These are phyloP conservation scores for Candida palmyrensis DNA, from an alignment of 805 yeast species.

Conservation along the genomic window DNA sequence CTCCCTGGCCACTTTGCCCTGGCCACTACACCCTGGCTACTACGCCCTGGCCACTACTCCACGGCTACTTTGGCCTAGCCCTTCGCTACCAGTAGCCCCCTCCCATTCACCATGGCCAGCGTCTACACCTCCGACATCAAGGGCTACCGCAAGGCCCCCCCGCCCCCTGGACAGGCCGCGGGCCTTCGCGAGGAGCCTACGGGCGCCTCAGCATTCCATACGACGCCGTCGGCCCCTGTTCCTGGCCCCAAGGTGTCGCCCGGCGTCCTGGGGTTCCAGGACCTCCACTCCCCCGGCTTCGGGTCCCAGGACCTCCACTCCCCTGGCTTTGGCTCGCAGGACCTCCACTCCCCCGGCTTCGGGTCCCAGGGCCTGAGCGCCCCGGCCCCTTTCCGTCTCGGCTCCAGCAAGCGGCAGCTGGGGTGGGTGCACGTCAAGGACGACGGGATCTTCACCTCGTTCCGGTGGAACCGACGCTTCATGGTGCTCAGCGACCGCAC, in stretches of 20 bases:
- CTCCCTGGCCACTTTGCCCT: too few relatives aligned
- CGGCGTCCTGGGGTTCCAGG: not conserved
- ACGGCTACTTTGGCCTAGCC: not conserved
- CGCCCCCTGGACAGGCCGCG: conserved; percentile 30
- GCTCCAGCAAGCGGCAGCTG: conserved; percentile 33
- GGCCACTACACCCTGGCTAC: too few relatives aligned
- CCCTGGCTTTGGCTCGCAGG: too few relatives aligned
- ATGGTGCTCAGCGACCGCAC: conserved; percentile 72
- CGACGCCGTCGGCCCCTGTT: conserved; percentile 2
- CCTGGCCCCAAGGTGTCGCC: conserved; percentile 1
- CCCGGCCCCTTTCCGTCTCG: conserved; percentile 10
- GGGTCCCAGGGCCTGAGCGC: not conserved
- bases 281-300: too few relatives aligned
- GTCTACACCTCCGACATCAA: conserved; percentile 37
- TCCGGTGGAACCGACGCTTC: conserved; percentile 89
- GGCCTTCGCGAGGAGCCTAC: too few relatives aligned
- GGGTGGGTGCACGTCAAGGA: conserved; percentile 95
- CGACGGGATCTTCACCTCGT: conserved; percentile 76
- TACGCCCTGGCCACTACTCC: too few relatives aligned
- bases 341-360: not conserved
- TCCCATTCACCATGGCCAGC: conserved; percentile 26
- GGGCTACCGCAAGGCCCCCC: conserved; percentile 40
- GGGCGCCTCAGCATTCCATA: too few relatives aligned
- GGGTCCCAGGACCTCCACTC: not conserved
- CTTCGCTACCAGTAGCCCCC: not conserved